Percentiles rank a stretch among this genome's conserved stretches.
Conservation (phyloP, 345 rosid genomes). For the Cardamine resedifolia region DNA sequence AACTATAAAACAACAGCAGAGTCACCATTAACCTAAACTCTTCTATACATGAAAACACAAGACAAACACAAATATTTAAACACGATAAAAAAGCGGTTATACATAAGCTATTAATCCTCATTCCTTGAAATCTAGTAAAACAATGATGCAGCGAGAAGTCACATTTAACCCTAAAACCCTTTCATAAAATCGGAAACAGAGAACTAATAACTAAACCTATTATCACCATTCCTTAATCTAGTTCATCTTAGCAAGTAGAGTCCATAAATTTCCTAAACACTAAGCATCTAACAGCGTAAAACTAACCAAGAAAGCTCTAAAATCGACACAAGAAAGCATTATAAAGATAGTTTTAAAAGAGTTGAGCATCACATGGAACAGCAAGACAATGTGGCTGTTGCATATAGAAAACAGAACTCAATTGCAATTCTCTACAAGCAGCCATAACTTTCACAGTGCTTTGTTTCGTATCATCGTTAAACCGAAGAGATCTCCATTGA, state of each 20-base stretch:
- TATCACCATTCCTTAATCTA: not conserved
- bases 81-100: not conserved
- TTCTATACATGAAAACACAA: not conserved
- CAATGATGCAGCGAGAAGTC: not conserved
- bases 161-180: not conserved
- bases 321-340: not conserved
- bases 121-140: not conserved
- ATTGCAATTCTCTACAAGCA: slow-evolving; percentile 52
- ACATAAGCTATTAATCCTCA: not conserved
- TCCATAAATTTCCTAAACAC: not conserved
- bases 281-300: not conserved
- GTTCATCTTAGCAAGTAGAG: not conserved
- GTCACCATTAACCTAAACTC: not conserved
- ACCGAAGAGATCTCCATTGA: slow-evolving; percentile 85
- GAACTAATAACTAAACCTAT: not conserved
- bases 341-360: not conserved
- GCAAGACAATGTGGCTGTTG: slow-evolving; percentile 88
- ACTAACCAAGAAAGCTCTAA: not conserved
- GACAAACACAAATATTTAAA: not conserved
- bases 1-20: not conserved
- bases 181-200: not conserved
- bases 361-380: slow-evolving; percentile 62
- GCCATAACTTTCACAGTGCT: slow-evolving; percentile 91
- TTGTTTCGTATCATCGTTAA: slow-evolving; percentile 77
- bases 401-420: slow-evolving; percentile 56